phyloP scores from a whole-genome alignment of 1,139 yeast species.

The Diutina ranongensis region DNA sequence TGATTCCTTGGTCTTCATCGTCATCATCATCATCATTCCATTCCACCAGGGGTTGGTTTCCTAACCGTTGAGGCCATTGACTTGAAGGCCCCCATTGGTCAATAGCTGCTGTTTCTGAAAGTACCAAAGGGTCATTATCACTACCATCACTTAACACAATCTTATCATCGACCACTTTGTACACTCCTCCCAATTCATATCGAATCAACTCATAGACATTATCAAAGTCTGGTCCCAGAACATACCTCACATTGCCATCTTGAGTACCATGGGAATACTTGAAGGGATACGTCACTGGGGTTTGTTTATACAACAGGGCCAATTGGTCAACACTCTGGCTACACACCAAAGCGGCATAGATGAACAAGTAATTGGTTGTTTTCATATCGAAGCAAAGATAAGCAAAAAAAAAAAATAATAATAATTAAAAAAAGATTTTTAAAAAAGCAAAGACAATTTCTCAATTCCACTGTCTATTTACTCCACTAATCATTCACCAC shows the following conservation, averaged over 20 bases:
- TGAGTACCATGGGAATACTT: neutral
- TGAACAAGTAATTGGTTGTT: too few relatives aligned
- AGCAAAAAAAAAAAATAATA: too few relatives aligned
- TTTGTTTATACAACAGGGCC: neutral
- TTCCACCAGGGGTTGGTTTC: neutral
- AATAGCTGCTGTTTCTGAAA: neutral
- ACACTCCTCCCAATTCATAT: neutral
- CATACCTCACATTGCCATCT: neutral
- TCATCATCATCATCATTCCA: neutral
- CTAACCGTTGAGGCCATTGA: neutral
- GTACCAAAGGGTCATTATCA: neutral
- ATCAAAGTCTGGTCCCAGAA: neutral
- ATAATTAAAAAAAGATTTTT: too few relatives aligned
- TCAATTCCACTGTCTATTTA: neutral
- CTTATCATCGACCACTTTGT: neutral
- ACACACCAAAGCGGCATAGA: too few relatives aligned
- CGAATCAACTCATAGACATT: conserved; percentile 3
- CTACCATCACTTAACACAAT: neutral
- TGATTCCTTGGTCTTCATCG: neutral
- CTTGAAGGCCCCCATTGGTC: neutral
- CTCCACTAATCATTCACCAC: neutral
- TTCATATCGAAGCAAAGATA: too few relatives aligned
- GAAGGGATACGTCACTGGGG: conserved; percentile 1
- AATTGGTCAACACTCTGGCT: too few relatives aligned
- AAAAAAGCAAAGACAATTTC: too few relatives aligned